These are phyloP conservation scores for Pichia gijzeniarum DNA, from an alignment of 805 yeast species.

Conservation along the genomic window DNA sequence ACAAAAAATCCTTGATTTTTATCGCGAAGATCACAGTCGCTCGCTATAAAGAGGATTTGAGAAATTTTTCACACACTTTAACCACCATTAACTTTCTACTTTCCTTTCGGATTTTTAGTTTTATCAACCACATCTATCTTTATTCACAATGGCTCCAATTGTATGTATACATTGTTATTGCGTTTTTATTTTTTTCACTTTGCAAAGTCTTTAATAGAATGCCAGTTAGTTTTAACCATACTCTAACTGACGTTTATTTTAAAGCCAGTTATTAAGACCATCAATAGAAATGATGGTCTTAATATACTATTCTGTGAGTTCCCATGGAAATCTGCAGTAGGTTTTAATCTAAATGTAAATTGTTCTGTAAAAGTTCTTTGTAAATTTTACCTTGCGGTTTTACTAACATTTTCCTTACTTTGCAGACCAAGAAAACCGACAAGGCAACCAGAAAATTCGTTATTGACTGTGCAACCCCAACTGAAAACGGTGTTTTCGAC, in stretches of 20 bases:
- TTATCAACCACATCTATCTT: not conserved
- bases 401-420: slow-evolving; percentile 16
- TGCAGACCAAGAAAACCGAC: slow-evolving; percentile 67
- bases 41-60: too few relatives aligned
- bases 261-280: slow-evolving; percentile 9
- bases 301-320: too few relatives aligned
- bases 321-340: slow-evolving; percentile 9
- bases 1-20: too few relatives aligned
- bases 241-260: slow-evolving; percentile 18
- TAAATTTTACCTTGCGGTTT: not conserved
- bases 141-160: slow-evolving; percentile 31
- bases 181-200: not conserved
- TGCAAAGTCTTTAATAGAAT: slow-evolving; percentile 21
- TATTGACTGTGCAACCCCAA: slow-evolving; percentile 96
- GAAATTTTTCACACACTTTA: not conserved
- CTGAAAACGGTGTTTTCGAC: slow-evolving; percentile 96
- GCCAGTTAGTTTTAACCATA: slow-evolving; percentile 15
- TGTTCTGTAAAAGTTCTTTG: slow-evolving; percentile 9
- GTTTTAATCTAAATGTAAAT: slow-evolving; percentile 5
- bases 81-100: too few relatives aligned
- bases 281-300: too few relatives aligned
- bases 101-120: too few relatives aligned
- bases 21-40: too few relatives aligned
- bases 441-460: slow-evolving; percentile 81
- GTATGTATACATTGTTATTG: slow-evolving; percentile 23